Percentiles rank a stretch among this genome's conserved stretches.
These are phyloP conservation scores for Ilyonectria sp. DNA, from an alignment of 2,329 filamentous ascomycete species.

Conservation along the genomic window DNA sequence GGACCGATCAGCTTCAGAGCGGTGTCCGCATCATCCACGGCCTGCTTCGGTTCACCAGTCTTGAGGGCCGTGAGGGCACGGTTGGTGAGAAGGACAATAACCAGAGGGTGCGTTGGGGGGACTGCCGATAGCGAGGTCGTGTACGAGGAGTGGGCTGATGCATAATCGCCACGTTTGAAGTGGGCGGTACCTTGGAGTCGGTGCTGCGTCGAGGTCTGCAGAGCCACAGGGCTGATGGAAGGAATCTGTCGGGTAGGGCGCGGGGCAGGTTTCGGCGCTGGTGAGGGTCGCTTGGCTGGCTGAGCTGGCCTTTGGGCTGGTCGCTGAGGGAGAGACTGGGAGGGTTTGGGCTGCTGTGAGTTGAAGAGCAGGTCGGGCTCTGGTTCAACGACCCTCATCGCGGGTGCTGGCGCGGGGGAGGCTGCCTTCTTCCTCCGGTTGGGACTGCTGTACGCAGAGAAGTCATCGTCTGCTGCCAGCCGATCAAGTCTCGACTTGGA, in stretches of 20 bases:
- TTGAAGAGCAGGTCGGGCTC: constrained; percentile 77
- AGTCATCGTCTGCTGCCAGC: constrained; percentile 83
- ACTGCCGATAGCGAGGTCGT: constrained; percentile 81
- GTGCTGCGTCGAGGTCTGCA: constrained; percentile 83
- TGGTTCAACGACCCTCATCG: constrained; percentile 55
- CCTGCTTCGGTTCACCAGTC: constrained; percentile 90
- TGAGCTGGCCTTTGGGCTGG: constrained; percentile 58
- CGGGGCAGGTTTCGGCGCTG: constrained; percentile 60
- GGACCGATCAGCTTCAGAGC: constrained; percentile 86
- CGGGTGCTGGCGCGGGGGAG: constrained; percentile 58
- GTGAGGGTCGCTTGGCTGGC: constrained; percentile 49
- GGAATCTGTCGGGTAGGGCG: constrained; percentile 74
- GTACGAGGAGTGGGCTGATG: constrained; percentile 87
- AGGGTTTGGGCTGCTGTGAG: constrained; percentile 55
- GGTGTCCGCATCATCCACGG: constrained; percentile 86
- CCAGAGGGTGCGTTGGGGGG: constrained; percentile 84
- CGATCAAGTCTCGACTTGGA: constrained; percentile 74
- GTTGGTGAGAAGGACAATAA: constrained; percentile 92
- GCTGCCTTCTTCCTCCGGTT: constrained; percentile 81
- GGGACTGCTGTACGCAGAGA: constrained; percentile 90
- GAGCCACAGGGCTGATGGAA: constrained; percentile 75
- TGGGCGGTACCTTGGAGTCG: constrained; percentile 87
- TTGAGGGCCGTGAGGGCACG: constrained; percentile 92
- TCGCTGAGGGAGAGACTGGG: constrained; percentile 55
- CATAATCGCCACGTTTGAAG: constrained; percentile 95